A percentile compares a stretch with the other conserved stretches of the same genome.
Evolutionary conservation across 164 flowering plant species (phyloP).

Genomic region (Houttuynia cordata): DNA sequence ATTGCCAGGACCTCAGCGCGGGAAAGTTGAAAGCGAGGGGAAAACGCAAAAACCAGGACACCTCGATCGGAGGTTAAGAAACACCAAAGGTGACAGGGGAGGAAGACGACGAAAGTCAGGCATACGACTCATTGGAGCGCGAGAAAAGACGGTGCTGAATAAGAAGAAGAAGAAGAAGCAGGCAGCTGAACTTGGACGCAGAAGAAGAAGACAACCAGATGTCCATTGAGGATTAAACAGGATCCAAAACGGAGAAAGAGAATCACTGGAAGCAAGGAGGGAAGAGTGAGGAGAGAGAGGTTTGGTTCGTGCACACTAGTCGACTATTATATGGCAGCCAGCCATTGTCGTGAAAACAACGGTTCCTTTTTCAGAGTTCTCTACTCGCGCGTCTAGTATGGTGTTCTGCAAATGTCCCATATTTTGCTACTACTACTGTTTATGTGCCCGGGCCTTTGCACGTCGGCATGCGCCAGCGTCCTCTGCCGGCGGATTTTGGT

Average conservation of each 20-base stretch:
- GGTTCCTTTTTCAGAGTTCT: constrained; percentile 3
- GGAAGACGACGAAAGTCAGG: constrained; percentile 9
- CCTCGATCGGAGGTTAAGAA: constrained; percentile 16
- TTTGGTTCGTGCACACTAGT: background rate
- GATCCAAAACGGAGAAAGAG: constrained; percentile 1
- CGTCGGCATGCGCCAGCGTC: no score
- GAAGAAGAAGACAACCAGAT: constrained; percentile 1
- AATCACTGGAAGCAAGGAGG: constrained; percentile 1
- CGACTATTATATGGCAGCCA: no score
- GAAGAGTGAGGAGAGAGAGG: constrained; percentile 1
- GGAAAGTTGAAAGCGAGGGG: constrained; percentile 17
- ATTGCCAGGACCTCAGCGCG: constrained; percentile 13
- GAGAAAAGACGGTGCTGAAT: background rate
- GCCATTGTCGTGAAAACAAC: constrained; percentile 5
- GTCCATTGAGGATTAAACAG: constrained; percentile 1
- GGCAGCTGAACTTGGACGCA: background rate
- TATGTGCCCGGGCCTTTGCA: no score
- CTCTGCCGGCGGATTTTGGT: no score
- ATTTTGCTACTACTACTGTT: no score
- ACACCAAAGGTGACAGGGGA: constrained; percentile 7
- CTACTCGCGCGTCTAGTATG: background rate
- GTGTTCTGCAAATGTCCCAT: no score
- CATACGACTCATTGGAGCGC: constrained; percentile 5
- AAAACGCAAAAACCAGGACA: constrained; percentile 7
- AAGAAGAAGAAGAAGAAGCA: background rate